These are phyloP conservation scores for Phytophthora sp. DNA, from an alignment of 352 stramenopile genomes.

Conservation along the genomic window DNA sequence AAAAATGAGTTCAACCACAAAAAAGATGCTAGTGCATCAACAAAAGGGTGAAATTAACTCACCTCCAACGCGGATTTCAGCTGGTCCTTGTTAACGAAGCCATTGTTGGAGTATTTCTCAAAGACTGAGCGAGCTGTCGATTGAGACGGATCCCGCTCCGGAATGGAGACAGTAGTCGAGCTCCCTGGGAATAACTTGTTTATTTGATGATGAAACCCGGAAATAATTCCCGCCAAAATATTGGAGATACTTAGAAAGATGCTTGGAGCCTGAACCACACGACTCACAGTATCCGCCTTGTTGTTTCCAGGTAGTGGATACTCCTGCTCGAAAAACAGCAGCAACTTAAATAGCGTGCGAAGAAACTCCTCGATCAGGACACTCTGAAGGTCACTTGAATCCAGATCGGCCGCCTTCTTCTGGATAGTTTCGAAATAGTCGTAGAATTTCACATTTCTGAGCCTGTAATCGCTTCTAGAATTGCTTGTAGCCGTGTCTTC, in stretches of 20 bases:
- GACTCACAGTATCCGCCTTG: not conserved
- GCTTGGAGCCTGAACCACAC: constrained; percentile 32
- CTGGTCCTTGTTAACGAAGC: constrained; percentile 28
- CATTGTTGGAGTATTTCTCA: constrained; percentile 37
- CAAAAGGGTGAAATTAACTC: constrained; percentile 6
- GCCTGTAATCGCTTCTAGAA: constrained; percentile 31
- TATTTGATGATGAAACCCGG: constrained; percentile 51
- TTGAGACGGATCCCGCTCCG: constrained; percentile 23
- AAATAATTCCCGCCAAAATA: constrained; percentile 69
- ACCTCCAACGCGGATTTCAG: constrained; percentile 49
- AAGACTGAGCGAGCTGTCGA: constrained; percentile 24
- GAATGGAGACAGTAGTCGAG: constrained; percentile 21
- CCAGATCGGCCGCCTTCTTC: constrained; percentile 60
- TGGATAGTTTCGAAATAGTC: constrained; percentile 80
- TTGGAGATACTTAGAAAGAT: constrained; percentile 67
- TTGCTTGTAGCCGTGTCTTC: constrained; percentile 30
- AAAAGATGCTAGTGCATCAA: not conserved
- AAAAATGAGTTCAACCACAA: not conserved
- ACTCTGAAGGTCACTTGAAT: constrained; percentile 77
- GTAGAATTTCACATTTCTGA: constrained; percentile 74
- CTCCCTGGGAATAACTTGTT: constrained; percentile 58
- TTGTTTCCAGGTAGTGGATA: constrained; percentile 40
- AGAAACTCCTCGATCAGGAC: constrained; percentile 83
- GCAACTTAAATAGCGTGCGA: constrained; percentile 71
- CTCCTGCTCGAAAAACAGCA: constrained; percentile 76